These are phyloP conservation scores for Mycena capillaripes DNA, from an alignment of 768 basidiomycete genomes.

Conservation along the genomic window DNA sequence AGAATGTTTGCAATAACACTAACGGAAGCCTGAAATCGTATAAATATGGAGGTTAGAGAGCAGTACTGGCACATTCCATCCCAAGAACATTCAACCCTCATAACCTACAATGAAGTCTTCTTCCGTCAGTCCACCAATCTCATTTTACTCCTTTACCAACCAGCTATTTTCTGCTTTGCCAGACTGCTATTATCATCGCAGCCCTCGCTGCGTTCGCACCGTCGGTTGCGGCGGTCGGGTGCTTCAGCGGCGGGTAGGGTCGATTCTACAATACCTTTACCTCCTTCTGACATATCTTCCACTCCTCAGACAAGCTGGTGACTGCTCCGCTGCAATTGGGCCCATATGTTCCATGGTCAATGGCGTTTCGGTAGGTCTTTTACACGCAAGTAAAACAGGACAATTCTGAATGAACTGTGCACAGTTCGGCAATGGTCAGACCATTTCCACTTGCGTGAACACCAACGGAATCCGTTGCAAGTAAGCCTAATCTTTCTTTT, in stretches of 20 bases:
- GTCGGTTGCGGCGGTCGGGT: constrained; percentile 6
- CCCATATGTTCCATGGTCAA: neutral
- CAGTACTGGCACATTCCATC: neutral
- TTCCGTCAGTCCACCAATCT: neutral
- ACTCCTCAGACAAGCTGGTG: constrained; percentile 2
- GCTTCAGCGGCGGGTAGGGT: neutral
- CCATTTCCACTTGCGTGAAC: constrained; percentile 22
- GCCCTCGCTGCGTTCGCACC: neutral
- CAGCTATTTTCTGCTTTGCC: neutral
- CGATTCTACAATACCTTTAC: neutral
- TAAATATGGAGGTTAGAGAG: neutral
- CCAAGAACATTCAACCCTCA: neutral
- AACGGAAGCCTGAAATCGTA: neutral
- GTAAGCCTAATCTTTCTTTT: neutral
- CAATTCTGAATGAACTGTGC: neutral
- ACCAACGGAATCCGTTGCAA: constrained; percentile 24
- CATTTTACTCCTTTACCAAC: neutral
- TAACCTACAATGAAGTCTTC: neutral
- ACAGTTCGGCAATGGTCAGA: constrained; percentile 33
- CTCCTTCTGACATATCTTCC: neutral
- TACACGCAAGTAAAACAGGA: constrained; percentile 23
- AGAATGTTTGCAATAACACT: neutral
- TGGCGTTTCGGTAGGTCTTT: constrained; percentile 35
- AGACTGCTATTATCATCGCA: neutral
- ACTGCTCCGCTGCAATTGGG: constrained; percentile 7